A percentile compares a stretch with the other conserved stretches of the same genome.
These are phyloP conservation scores for Zymoseptoria brevis DNA, from an alignment of 2,329 filamentous ascomycete species.

Conservation along the genomic window DNA sequence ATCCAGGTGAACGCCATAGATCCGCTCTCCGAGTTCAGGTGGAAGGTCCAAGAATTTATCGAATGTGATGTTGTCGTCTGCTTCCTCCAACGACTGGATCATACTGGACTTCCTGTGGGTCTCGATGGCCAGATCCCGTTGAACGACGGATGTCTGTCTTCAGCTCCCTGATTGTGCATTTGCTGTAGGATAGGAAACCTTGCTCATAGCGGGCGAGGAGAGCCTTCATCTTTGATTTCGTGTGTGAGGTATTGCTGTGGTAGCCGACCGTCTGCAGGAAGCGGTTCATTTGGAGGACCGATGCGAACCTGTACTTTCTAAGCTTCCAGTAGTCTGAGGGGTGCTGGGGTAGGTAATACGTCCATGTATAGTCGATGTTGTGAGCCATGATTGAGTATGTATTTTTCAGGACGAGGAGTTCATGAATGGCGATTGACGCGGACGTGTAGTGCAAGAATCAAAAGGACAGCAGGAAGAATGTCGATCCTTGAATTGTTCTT, in stretches of 20 bases:
- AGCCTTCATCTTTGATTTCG: too few relatives aligned
- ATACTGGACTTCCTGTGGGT: background rate
- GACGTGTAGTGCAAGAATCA: background rate
- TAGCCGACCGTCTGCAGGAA: too few relatives aligned
- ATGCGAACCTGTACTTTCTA: too few relatives aligned
- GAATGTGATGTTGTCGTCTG: constrained; percentile 37
- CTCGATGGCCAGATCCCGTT: background rate
- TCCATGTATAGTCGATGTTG: background rate
- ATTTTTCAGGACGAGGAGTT: background rate
- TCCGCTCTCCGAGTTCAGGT: background rate
- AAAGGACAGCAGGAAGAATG: background rate
- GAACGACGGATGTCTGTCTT: background rate
- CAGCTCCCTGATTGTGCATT: background rate
- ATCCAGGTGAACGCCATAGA: background rate
- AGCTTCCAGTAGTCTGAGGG: background rate
- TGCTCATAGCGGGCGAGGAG: too few relatives aligned
- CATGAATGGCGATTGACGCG: background rate
- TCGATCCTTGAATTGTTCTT: background rate
- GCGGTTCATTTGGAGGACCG: too few relatives aligned
- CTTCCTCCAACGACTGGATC: constrained; percentile 42
- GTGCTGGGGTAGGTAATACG: background rate
- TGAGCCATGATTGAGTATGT: background rate
- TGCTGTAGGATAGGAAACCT: too few relatives aligned
- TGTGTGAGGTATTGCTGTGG: too few relatives aligned
- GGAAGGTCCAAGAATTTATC: background rate